These are phyloP conservation scores for Quercus phellos DNA, from an alignment of 331 rosid genomes.

Conservation along the genomic window DNA sequence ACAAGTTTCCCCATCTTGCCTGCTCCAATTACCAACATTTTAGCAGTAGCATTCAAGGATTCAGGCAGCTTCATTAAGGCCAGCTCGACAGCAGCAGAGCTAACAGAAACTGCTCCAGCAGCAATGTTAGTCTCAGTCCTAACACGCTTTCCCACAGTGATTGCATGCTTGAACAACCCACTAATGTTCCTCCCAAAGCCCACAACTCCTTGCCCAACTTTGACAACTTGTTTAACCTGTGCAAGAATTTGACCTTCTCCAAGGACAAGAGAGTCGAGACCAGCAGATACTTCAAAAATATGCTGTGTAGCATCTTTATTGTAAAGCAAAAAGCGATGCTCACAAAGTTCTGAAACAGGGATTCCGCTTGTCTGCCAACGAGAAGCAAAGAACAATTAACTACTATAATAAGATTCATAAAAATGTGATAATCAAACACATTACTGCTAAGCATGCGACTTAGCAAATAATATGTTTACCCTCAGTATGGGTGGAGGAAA, in stretches of 20 bases:
- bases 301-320: constrained; percentile 91
- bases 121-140: constrained; percentile 95
- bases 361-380: constrained; percentile 79
- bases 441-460: not conserved
- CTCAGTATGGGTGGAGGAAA: not conserved
- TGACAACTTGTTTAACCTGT: constrained; percentile 98
- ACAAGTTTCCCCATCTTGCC: constrained; percentile 99
- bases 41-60: constrained; percentile 51
- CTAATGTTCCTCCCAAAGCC: constrained; percentile 95
- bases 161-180: constrained; percentile 94
- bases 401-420: not conserved
- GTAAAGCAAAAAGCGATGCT: constrained; percentile 78
- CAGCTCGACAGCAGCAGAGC: constrained; percentile 96
- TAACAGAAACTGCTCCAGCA: constrained; percentile 95
- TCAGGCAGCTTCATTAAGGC: constrained; percentile 85
- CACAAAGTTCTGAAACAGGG: constrained; percentile 73
- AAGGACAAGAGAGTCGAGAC: constrained; percentile 93
- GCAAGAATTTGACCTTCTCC: constrained; percentile 99
- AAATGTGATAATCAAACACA: not conserved
- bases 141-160: constrained; percentile 95
- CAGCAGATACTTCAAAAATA: constrained; percentile 89
- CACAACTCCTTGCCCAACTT: constrained; percentile 87
- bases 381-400: constrained; percentile 1
- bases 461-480: not conserved
- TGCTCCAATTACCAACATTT: constrained; percentile 86